These are phyloP conservation scores for Chalaropsis ovoidea DNA, from an alignment of 2,329 filamentous ascomycete genomes.

Conservation along the genomic window DNA sequence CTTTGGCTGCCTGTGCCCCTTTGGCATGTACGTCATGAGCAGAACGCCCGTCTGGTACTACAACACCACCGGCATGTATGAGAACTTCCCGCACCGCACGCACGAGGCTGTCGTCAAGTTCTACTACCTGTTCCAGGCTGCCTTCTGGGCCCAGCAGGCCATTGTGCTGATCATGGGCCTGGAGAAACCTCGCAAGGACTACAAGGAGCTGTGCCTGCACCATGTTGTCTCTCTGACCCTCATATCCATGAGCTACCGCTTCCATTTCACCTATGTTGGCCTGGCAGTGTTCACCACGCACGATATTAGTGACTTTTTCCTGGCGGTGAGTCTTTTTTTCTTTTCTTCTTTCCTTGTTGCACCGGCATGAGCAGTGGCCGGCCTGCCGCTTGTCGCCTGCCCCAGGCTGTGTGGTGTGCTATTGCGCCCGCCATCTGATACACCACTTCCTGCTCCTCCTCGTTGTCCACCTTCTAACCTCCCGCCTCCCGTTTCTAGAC, in stretches of 20 bases:
- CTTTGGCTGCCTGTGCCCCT: constrained; percentile 71
- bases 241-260: constrained; percentile 80
- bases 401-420: no score
- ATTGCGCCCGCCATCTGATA: no score
- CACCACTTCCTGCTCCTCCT: not conserved
- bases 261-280: constrained; percentile 94
- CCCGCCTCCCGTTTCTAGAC: constrained; percentile 43
- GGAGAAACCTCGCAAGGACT: constrained; percentile 91
- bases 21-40: constrained; percentile 83
- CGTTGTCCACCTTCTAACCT: not conserved
- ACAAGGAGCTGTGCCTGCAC: constrained; percentile 83
- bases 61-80: constrained; percentile 84
- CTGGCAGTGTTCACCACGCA: constrained; percentile 89
- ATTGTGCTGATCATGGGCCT: constrained; percentile 77
- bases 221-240: constrained; percentile 80
- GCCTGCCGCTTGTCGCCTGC: no score
- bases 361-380: no score
- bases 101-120: constrained; percentile 80
- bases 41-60: constrained; percentile 92
- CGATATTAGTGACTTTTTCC: constrained; percentile 91
- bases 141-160: constrained; percentile 91
- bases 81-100: constrained; percentile 70
- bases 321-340: constrained; percentile 60
- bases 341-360: no score
- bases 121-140: constrained; percentile 89